Evolutionary conservation across 306 rosid genomes (phyloP).

Genomic region (Sesbania bispinosa): DNA sequence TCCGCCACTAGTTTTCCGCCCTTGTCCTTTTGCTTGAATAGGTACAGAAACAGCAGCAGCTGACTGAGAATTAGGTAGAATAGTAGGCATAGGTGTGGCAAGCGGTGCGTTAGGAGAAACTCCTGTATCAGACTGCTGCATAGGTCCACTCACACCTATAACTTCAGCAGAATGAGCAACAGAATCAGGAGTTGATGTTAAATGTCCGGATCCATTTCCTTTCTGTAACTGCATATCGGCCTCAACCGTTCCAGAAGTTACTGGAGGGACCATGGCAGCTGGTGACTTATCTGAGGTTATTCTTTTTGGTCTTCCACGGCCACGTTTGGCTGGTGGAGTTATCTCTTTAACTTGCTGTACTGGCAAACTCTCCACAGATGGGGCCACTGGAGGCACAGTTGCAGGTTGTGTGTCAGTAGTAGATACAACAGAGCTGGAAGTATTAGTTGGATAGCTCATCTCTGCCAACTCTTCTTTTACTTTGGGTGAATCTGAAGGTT

Average conservation of each 20-base stretch:
- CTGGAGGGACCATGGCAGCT: slow-evolving; percentile 36
- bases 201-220: slow-evolving; percentile 41
- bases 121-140: slow-evolving; percentile 34
- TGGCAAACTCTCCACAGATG: slow-evolving; percentile 46
- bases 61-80: slow-evolving; percentile 36
- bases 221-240: slow-evolving; percentile 43
- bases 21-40: slow-evolving; percentile 58
- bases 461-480: slow-evolving; percentile 46
- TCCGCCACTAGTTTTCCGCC: slow-evolving; percentile 54
- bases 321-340: slow-evolving; percentile 86
- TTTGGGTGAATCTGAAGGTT: slow-evolving; percentile 69
- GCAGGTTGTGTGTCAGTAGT: slow-evolving; percentile 41
- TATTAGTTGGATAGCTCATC: slow-evolving; percentile 33
- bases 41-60: slow-evolving; percentile 41
- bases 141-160: slow-evolving; percentile 33
- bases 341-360: slow-evolving; percentile 59
- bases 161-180: slow-evolving; percentile 35
- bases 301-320: slow-evolving; percentile 98
- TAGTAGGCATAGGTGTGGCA: slow-evolving; percentile 37
- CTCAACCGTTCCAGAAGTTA: slow-evolving; percentile 46
- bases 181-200: slow-evolving; percentile 41
- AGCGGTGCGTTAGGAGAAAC: slow-evolving; percentile 40
- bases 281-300: slow-evolving; percentile 51
- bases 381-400: slow-evolving; percentile 33
- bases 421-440: slow-evolving; percentile 41